Base-by-base conservation (phyloP, 2,329 filamentous ascomycete species). In the Xylaria digitata region DNA sequence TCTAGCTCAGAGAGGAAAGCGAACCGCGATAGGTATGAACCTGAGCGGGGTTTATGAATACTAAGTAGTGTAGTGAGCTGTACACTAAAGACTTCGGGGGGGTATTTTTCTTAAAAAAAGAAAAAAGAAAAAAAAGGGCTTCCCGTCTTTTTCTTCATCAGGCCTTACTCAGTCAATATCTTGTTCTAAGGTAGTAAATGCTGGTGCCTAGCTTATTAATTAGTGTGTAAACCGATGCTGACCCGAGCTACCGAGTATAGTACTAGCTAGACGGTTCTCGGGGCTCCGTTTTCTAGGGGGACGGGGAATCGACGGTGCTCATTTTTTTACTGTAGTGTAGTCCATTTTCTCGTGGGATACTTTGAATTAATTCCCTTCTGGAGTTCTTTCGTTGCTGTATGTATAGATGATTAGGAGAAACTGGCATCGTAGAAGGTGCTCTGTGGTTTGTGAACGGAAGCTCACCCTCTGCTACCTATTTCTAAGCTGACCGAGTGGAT, bases 1-100 rank as follows among this genome's bases (percentile, higher is more conserved):
- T 42, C 32, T 50, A 58, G 61, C 40, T 52, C n/a, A 34, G 40
- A 42, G 48, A 64, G 46, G 57, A 48, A 59, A 55, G 56, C 50
- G 26, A 55, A 40, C 56, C 32, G 63, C 15, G 56, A 65, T 56
- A 40, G 49, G 45, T 34, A 42, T 45, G 37, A 30, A 63, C 23
- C 45, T n/a, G 53, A 50, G 37, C 37, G 17, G 21, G 21, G 37
- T 19, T 13, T 9, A 26, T 17, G n/a, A 3, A 15, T 2, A 15
- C 6, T 5, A 15, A 17, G 6, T 15, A 11, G 1, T 49, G 37
- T 40, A 40, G 3, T 15, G 37, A n/a, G n/a, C n/a, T n/a, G n/a
- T n/a, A n/a, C n/a, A n/a, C n/a, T n/a, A n/a, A n/a, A n/a, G n/a
- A n/a, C n/a, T n/a, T n/a, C n/a, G n/a, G n/a, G n/a, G n/a, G n/a